Evolutionary conservation across 768 basidiomycete genomes (phyloP).

Genomic region (Amanita thiersii): DNA sequence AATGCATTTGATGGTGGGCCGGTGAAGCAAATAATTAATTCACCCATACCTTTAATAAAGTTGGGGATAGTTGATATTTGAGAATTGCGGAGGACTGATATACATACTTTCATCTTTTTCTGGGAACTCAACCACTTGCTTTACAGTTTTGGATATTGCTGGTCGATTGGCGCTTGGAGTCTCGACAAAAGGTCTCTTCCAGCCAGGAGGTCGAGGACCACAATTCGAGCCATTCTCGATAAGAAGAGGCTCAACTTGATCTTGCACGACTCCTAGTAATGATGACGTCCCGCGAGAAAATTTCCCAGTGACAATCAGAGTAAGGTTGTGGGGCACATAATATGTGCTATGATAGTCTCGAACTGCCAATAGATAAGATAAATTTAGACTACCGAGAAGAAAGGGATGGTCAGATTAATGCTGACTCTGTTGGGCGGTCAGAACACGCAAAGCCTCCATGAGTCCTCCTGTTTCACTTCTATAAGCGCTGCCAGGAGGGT

Average conservation of each 20-base stretch:
- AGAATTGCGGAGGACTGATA: not conserved
- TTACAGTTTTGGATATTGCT: slow-evolving; percentile 41
- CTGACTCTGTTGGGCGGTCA: slow-evolving; percentile 85
- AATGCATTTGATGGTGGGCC: slow-evolving; percentile 72
- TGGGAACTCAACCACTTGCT: slow-evolving; percentile 81
- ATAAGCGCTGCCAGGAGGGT: slow-evolving; percentile 79
- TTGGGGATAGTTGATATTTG: slow-evolving; percentile 3
- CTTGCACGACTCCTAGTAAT: slow-evolving; percentile 75
- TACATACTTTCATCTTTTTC: slow-evolving; percentile 84
- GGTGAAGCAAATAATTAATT: slow-evolving; percentile 67
- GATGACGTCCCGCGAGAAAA: slow-evolving; percentile 68
- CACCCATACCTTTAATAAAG: slow-evolving; percentile 51
- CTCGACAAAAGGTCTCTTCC: slow-evolving; percentile 94
- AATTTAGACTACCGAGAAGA: slow-evolving; percentile 8
- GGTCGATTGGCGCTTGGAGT: slow-evolving; percentile 63
- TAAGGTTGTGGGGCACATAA: slow-evolving; percentile 92
- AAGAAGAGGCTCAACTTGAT: slow-evolving; percentile 76
- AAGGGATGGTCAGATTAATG: slow-evolving; percentile 1
- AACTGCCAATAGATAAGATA: too few relatives aligned
- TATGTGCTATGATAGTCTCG: slow-evolving; percentile 81
- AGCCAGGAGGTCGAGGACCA: slow-evolving; percentile 66
- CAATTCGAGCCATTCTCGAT: slow-evolving; percentile 64
- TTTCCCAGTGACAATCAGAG: slow-evolving; percentile 84
- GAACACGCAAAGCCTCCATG: slow-evolving; percentile 81
- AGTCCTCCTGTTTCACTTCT: slow-evolving; percentile 96